A percentile compares a stretch with the other conserved stretches of the same genome.
Evolutionary conservation across 805 yeast species (phyloP).

Genomic region (Candida nemodendra): DNA sequence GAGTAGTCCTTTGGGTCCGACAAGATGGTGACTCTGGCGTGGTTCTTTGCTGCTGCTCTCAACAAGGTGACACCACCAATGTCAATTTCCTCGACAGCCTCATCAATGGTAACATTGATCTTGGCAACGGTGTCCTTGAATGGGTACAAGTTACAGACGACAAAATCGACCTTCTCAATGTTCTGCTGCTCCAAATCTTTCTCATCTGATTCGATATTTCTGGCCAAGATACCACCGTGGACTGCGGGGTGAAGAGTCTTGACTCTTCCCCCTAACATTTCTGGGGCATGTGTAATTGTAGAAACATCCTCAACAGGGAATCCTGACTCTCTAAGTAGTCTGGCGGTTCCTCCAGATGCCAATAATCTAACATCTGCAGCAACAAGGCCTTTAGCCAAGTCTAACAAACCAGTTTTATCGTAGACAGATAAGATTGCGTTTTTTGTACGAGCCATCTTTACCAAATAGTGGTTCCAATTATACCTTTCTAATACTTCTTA

Average conservation of each 20-base stretch:
- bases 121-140: slow-evolving; percentile 97
- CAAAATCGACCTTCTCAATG: slow-evolving; percentile 94
- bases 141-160: slow-evolving; percentile 96
- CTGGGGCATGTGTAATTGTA: slow-evolving; percentile 96
- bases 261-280: slow-evolving; percentile 98
- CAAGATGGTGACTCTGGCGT: slow-evolving; percentile 90
- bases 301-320: slow-evolving; percentile 97
- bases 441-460: slow-evolving; percentile 43
- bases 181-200: slow-evolving; percentile 83
- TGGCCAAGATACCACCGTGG: slow-evolving; percentile 95
- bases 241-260: slow-evolving; percentile 98
- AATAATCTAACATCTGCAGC: slow-evolving; percentile 86
- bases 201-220: slow-evolving; percentile 89
- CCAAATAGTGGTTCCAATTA: too few species aligned
- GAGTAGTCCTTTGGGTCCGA: slow-evolving; percentile 96
- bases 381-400: slow-evolving; percentile 91
- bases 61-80: slow-evolving; percentile 97
- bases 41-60: slow-evolving; percentile 99
- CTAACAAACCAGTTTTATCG: slow-evolving; percentile 95
- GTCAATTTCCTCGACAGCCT: slow-evolving; percentile 98
- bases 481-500: background rate
- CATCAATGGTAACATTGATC: slow-evolving; percentile 91
- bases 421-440: slow-evolving; percentile 97
- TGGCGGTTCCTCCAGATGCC: slow-evolving; percentile 98
- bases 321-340: slow-evolving; percentile 92